Percentiles rank a stretch among this genome's conserved stretches.
Evolutionary conservation across 257 asterid genomes (phyloP).

Genomic region (Solanum paucissectum): DNA sequence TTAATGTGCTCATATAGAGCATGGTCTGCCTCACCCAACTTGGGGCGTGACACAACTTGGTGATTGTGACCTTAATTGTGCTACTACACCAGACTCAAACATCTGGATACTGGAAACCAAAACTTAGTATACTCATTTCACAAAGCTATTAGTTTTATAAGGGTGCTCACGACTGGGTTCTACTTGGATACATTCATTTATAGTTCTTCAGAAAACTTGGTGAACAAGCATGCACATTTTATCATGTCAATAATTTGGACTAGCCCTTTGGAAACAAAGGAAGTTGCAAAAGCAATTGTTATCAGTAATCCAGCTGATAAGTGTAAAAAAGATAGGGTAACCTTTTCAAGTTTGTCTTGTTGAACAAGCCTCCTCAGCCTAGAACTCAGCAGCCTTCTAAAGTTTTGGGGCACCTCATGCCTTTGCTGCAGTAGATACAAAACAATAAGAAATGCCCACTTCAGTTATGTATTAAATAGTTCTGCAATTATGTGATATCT

Average conservation of each 20-base stretch:
- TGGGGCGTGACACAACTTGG: neutral
- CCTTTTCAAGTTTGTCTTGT: conserved; percentile 89
- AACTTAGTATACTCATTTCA: neutral
- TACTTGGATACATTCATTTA: neutral
- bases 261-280: neutral
- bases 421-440: conserved; percentile 47
- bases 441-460: neutral
- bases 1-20: neutral
- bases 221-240: neutral
- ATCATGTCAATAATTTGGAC: neutral
- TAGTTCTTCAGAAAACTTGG: neutral
- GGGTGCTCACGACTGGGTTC: neutral
- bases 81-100: neutral
- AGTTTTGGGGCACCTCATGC: conserved; percentile 66
- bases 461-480: neutral
- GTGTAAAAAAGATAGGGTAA: neutral
- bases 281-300: neutral
- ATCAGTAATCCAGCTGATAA: neutral
- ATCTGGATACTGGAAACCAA: neutral
- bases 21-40: neutral
- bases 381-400: conserved; percentile 59
- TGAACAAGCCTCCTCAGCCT: conserved; percentile 85
- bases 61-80: neutral
- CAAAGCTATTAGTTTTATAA: neutral
- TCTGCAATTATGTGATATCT: neutral